A percentile compares a stretch with the other conserved stretches of the same genome.
Conservation (phyloP, 2,329 filamentous ascomycete genomes). For the Alternaria sp. region DNA sequence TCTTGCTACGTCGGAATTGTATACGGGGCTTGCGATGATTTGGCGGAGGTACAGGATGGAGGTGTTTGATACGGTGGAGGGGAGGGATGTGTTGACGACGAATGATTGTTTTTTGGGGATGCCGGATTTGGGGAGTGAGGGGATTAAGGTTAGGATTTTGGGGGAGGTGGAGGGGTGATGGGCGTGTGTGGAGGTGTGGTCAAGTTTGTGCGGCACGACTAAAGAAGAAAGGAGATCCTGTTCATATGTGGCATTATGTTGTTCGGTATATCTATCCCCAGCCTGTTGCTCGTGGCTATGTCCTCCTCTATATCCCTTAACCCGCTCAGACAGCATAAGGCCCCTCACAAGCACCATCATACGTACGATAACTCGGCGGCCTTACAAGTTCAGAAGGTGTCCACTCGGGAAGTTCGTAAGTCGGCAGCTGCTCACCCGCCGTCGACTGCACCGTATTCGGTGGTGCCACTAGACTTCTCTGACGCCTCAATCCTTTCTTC, state of each 20-base stretch:
- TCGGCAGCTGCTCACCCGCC: neutral
- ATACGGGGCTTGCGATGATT: constrained; percentile 10
- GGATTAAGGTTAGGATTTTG: constrained; percentile 9
- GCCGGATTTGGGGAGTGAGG: constrained; percentile 14
- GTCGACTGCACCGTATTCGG: neutral
- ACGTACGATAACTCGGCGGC: neutral
- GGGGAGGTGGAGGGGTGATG: neutral
- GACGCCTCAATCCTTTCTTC: neutral
- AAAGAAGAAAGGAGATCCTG: too few species aligned
- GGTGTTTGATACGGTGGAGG: constrained; percentile 15
- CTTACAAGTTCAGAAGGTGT: neutral
- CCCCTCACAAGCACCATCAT: neutral
- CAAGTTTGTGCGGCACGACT: too few species aligned
- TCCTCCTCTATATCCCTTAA: too few species aligned
- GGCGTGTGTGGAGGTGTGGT: neutral
- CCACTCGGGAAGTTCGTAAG: neutral
- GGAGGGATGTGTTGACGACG: constrained; percentile 16
- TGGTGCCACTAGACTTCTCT: neutral
- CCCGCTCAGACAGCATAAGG: neutral
- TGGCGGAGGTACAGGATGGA: constrained; percentile 12
- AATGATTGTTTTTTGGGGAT: constrained; percentile 21
- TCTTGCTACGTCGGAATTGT: constrained; percentile 16
- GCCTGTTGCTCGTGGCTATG: too few species aligned
- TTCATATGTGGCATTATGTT: too few species aligned
- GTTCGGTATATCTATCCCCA: too few species aligned